Conservation (phyloP, 345 rosid species). For the Arabidopsis thaliana region TAIR10.1 NC_003074.8:2906501-2907000, state of each 20-base stretch:
- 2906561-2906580: slow-evolving; percentile 43
- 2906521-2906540: slow-evolving; percentile 8
- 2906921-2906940: background rate
- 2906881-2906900: background rate
- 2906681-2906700: slow-evolving; percentile 31
- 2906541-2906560: slow-evolving; percentile 27
- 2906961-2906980: background rate
- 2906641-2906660: slow-evolving; percentile 43
- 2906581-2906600: slow-evolving; percentile 40
- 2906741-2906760: slow-evolving; percentile 40
- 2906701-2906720: slow-evolving; percentile 31
- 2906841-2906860: slow-evolving; percentile 33
- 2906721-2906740: slow-evolving; percentile 23
- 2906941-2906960: too few relatives aligned
- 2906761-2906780: slow-evolving; percentile 27
- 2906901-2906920: slow-evolving; percentile 5
- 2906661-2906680: slow-evolving; percentile 41
- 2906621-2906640: slow-evolving; percentile 44
- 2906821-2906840: background rate
- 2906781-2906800: background rate
- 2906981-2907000: slow-evolving; percentile 2
- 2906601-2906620: slow-evolving; percentile 30
- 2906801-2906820: slow-evolving; percentile 5
- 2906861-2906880: background rate
- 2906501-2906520: slow-evolving; percentile 27